Percentiles rank a stretch among this genome's conserved stretches.
phyloP scores from a whole-genome alignment of 2,329 filamentous ascomycete species.

The Paecilomyces sp. region DNA sequence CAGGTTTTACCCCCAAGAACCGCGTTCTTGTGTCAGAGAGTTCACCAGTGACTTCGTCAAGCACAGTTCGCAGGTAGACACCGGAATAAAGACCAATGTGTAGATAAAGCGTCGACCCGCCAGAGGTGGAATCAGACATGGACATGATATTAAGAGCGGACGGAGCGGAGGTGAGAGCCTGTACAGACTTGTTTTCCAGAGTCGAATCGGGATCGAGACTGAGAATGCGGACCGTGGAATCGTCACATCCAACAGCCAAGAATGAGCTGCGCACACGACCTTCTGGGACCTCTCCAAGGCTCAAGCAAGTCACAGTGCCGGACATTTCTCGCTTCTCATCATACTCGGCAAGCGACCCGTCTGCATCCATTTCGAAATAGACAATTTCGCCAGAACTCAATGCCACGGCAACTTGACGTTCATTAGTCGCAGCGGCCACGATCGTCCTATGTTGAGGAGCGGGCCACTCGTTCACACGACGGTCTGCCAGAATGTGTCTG shows the following conservation, averaged over 20 bases:
- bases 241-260: conserved; percentile 91
- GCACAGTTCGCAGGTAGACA: conserved; percentile 87
- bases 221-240: conserved; percentile 88
- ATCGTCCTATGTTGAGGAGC: conserved; percentile 91
- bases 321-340: conserved; percentile 94
- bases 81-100: conserved; percentile 95
- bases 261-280: conserved; percentile 85
- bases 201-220: conserved; percentile 86
- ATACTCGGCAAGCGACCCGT: conserved; percentile 86
- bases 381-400: conserved; percentile 94
- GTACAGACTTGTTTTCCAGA: conserved; percentile 87
- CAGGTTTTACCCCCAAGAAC: conserved; percentile 84
- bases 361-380: conserved; percentile 94
- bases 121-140: conserved; percentile 89
- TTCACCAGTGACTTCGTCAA: conserved; percentile 94
- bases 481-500: conserved; percentile 71
- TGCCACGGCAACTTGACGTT: conserved; percentile 86
- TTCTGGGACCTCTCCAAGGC: conserved; percentile 84
- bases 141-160: conserved; percentile 85
- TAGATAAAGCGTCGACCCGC: conserved; percentile 81
- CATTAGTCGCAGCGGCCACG: conserved; percentile 87
- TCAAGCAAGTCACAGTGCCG: conserved; percentile 90
- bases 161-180: conserved; percentile 84
- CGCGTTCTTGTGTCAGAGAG: conserved; percentile 90
- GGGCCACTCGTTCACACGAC: conserved; percentile 84